Conservation (phyloP, 2,329 filamentous ascomycete genomes). For the Botrytis sinoallii region DNA sequence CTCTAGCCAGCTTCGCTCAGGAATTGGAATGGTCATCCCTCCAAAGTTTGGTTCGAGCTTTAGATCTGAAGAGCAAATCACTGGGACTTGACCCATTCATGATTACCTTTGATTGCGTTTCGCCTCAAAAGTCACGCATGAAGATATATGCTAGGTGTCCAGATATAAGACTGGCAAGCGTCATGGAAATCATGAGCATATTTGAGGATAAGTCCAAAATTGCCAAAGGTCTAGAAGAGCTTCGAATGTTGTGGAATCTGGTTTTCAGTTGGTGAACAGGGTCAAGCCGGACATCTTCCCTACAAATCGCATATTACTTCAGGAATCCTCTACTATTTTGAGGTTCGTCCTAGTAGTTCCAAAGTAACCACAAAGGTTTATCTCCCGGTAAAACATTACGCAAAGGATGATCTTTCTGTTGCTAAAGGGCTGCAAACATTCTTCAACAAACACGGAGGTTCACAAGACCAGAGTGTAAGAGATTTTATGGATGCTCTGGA, state of each 20-base stretch:
- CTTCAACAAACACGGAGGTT: not conserved
- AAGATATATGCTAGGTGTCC: not conserved
- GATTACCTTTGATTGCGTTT: not conserved
- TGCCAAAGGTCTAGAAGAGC: not conserved
- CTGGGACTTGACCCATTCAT: not conserved
- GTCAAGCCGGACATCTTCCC: not conserved
- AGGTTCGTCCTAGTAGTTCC: not conserved
- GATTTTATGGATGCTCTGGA: not conserved
- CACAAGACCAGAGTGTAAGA: not conserved
- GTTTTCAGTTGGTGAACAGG: not conserved
- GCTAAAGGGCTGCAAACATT: not conserved
- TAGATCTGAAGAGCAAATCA: too few species aligned
- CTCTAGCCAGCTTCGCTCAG: not conserved
- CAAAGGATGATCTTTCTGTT: not conserved
- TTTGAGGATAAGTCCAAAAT: not conserved
- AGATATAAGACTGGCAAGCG: not conserved
- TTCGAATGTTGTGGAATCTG: not conserved
- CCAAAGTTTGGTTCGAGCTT: not conserved
- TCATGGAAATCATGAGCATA: not conserved
- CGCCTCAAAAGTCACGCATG: not conserved
- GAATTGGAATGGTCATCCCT: not conserved
- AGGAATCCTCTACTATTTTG: constrained; percentile 6
- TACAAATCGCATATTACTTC: not conserved
- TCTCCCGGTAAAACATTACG: constrained; percentile 1
- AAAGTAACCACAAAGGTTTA: constrained; percentile 2